phyloP scores from a whole-genome alignment of 2,329 filamentous ascomycete genomes.

The Ophiobolus disseminans region DNA sequence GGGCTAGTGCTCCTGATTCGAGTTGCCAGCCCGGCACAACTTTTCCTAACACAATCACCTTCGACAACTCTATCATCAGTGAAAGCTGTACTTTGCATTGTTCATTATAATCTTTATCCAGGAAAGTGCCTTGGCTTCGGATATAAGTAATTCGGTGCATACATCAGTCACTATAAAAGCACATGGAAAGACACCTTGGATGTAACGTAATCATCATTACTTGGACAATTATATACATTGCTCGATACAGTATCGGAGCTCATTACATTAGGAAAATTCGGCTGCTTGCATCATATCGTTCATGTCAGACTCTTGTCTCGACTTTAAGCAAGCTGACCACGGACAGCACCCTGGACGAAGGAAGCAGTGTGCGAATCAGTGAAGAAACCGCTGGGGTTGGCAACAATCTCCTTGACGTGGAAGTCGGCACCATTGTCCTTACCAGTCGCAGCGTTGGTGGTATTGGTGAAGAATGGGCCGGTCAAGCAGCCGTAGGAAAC shows the following conservation, averaged over 20 bases:
- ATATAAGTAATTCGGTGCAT: too few relatives aligned
- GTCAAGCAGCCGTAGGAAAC: slow-evolving; percentile 36
- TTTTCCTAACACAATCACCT: too few relatives aligned
- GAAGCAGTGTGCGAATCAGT: slow-evolving; percentile 60
- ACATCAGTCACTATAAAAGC: too few relatives aligned
- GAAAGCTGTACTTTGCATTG: too few relatives aligned
- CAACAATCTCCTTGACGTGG: slow-evolving; percentile 59
- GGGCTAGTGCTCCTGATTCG: too few relatives aligned
- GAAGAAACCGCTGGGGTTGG: slow-evolving; percentile 60
- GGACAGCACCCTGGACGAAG: slow-evolving; percentile 59
- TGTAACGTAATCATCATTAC: background rate
- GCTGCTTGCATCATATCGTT: background rate
- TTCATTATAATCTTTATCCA: too few relatives aligned
- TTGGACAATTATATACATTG: background rate
- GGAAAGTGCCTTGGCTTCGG: too few relatives aligned
- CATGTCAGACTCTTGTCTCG: background rate
- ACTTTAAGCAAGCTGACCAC: slow-evolving; percentile 53
- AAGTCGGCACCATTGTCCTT: slow-evolving; percentile 58
- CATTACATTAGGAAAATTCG: slow-evolving; percentile 3
- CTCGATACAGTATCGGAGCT: background rate
- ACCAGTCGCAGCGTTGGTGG: slow-evolving; percentile 46
- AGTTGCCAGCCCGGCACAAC: too few relatives aligned
- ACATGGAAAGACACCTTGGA: too few relatives aligned
- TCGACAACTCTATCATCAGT: too few relatives aligned
- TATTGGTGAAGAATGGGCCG: slow-evolving; percentile 35